A percentile compares a stretch with the other conserved stretches of the same genome.
Conservation (phyloP, 2,329 filamentous ascomycete genomes). For the Epichloe sylvatica region DNA sequence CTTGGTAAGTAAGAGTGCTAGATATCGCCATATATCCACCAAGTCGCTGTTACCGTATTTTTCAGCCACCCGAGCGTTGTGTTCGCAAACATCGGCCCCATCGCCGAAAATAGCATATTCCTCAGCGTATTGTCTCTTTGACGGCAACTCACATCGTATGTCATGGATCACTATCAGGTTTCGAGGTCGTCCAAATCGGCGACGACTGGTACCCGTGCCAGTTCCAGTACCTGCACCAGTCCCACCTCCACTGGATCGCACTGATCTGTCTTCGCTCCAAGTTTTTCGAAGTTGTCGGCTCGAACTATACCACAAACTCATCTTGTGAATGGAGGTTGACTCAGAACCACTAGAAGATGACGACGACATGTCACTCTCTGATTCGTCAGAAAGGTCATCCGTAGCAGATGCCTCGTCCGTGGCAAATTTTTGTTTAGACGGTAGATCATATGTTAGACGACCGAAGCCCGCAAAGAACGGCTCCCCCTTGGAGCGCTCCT, state of each 20-base stretch:
- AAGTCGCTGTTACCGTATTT: conserved; percentile 57
- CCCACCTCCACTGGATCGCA: conserved; percentile 46
- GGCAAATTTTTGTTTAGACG: conserved; percentile 30
- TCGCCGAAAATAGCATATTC: conserved; percentile 77
- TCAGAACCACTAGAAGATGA: conserved; percentile 47
- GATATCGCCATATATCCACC: conserved; percentile 71
- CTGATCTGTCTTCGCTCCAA: conserved; percentile 42
- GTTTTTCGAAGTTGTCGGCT: conserved; percentile 38
- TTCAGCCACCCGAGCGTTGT: conserved; percentile 68
- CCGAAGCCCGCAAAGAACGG: conserved; percentile 45
- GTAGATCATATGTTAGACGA: conserved; percentile 37
- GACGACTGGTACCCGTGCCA: conserved; percentile 37
- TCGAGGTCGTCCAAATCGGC: conserved; percentile 36
- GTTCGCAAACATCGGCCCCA: conserved; percentile 63
- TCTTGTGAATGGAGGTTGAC: conserved; percentile 47
- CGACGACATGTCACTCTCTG: conserved; percentile 32
- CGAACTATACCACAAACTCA: conserved; percentile 42
- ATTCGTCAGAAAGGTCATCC: conserved; percentile 37
- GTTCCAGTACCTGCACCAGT: conserved; percentile 37
- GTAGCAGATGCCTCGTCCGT: conserved; percentile 37
- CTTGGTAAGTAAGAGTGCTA: conserved; percentile 62
- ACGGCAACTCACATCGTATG: conserved; percentile 57
- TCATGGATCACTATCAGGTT: conserved; percentile 65
- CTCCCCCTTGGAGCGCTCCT: conserved; percentile 37
- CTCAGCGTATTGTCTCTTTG: conserved; percentile 60